Evolutionary conservation across 2,329 filamentous ascomycete species (phyloP).

Genomic region (Nemania sp.): DNA sequence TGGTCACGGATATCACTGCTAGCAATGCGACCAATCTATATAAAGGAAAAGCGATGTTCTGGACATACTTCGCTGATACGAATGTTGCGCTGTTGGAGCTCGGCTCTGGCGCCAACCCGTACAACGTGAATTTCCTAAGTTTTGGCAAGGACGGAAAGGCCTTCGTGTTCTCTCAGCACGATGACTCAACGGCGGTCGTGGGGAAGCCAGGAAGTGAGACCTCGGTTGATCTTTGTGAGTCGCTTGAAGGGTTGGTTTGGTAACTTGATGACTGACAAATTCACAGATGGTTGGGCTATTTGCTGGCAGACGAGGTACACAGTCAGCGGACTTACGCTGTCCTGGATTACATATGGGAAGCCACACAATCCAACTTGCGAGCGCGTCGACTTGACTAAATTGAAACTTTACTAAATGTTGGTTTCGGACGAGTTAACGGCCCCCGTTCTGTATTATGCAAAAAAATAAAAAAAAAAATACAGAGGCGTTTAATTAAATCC

Average conservation of each 20-base stretch:
- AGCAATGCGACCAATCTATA: slow-evolving; percentile 19
- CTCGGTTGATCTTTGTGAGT: slow-evolving; percentile 26
- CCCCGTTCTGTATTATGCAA: neutral
- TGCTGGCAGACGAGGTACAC: slow-evolving; percentile 30
- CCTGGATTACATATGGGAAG: slow-evolving; percentile 31
- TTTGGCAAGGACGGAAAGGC: slow-evolving; percentile 25
- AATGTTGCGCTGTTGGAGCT: slow-evolving; percentile 30
- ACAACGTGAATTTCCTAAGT: slow-evolving; percentile 8
- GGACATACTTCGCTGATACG: slow-evolving; percentile 25
- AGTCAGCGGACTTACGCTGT: slow-evolving; percentile 26
- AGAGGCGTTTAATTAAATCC: no score
- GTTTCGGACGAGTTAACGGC: slow-evolving; percentile 6
- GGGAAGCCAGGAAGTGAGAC: slow-evolving; percentile 16
- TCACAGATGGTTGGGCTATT: slow-evolving; percentile 26
- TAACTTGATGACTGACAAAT: slow-evolving; percentile 26
- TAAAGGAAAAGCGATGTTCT: slow-evolving; percentile 32
- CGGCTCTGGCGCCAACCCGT: slow-evolving; percentile 26
- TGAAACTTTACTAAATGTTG: slow-evolving; percentile 22
- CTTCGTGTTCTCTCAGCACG: slow-evolving; percentile 23
- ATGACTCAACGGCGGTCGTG: slow-evolving; percentile 22
- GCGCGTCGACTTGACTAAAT: slow-evolving; percentile 22
- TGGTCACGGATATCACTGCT: slow-evolving; percentile 31
- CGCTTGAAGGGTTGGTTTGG: slow-evolving; percentile 9
- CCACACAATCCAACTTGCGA: slow-evolving; percentile 33
- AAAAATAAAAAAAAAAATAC: no score